phyloP scores from a whole-genome alignment of 208 protist genomes.

The Crithidia sp. region DNA sequence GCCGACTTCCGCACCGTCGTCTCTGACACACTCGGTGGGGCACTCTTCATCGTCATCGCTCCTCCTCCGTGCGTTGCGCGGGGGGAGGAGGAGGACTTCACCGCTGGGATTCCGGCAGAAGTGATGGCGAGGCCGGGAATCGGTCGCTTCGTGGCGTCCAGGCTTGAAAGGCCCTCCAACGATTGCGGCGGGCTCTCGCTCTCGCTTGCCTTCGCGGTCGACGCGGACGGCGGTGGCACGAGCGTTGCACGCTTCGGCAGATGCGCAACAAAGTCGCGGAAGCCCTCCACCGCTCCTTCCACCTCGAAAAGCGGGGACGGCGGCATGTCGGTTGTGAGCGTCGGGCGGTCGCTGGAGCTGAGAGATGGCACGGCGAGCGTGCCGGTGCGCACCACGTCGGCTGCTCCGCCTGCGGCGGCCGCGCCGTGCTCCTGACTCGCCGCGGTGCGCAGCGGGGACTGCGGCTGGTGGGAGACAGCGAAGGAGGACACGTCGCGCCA shows the following conservation, averaged over 20 bases:
- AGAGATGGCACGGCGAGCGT: background rate
- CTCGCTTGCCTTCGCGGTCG: background rate
- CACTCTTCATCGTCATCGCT: too few species aligned
- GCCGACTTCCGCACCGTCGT: background rate
- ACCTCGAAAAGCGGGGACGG: conserved; percentile 4
- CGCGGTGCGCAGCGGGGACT: background rate
- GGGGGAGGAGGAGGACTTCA: too few species aligned
- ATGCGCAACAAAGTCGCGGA: conserved; percentile 21
- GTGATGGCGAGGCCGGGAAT: too few species aligned
- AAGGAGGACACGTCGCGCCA: conserved; percentile 15
- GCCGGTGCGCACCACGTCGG: background rate
- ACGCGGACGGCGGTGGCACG: background rate
- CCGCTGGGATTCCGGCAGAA: too few species aligned
- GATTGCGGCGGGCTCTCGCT: background rate
- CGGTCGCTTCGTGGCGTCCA: too few species aligned
- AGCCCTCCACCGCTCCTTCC: conserved; percentile 9
- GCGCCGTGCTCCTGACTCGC: background rate
- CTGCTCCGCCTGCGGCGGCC: background rate
- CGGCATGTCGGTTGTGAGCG: background rate
- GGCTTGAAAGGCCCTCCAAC: too few species aligned
- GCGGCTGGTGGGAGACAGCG: background rate
- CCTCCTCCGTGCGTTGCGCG: too few species aligned
- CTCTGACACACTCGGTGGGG: too few species aligned
- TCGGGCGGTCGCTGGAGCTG: background rate
- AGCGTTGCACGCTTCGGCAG: background rate